Evolutionary conservation across 495 filamentous ascomycete species (phyloP).

Genomic region (Aspergillus indologenus): DNA sequence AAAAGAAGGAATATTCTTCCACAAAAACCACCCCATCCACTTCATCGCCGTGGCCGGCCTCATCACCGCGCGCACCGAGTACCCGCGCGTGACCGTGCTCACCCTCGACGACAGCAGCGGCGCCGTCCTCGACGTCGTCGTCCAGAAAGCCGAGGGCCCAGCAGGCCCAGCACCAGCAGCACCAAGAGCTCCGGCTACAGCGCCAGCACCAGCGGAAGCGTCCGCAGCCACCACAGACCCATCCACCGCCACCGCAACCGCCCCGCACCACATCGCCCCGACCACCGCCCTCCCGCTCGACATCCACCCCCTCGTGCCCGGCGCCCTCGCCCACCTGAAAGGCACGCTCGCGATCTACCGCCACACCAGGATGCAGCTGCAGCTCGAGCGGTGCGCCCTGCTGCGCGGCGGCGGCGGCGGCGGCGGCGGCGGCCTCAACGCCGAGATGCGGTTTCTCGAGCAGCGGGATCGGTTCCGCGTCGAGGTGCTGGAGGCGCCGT

Average conservation of each 20-base stretch:
- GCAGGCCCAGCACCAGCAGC: neutral
- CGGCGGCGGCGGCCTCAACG: too few species aligned
- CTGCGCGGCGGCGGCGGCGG: constrained; percentile 58
- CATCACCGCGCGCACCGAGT: constrained; percentile 73
- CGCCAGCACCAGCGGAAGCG: too few species aligned
- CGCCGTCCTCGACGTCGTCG: constrained; percentile 60
- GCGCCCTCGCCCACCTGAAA: constrained; percentile 72
- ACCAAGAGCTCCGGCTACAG: constrained; percentile 8
- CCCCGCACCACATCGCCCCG: constrained; percentile 22
- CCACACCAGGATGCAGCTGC: constrained; percentile 58
- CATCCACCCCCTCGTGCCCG: constrained; percentile 55
- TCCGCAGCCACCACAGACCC: constrained; percentile 20
- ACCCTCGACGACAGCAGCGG: constrained; percentile 88
- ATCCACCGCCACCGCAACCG: constrained; percentile 14
- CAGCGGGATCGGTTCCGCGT: constrained; percentile 59
- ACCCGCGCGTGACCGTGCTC: constrained; percentile 55
- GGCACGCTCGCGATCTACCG: constrained; percentile 67
- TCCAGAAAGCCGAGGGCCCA: constrained; percentile 21
- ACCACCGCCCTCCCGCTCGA: constrained; percentile 35
- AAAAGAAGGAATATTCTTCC: constrained; percentile 75
- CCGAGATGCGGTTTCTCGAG: constrained; percentile 75
- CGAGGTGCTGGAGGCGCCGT: constrained; percentile 64
- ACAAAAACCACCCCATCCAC: constrained; percentile 84
- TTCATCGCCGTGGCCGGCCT: constrained; percentile 74
- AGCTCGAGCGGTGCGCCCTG: constrained; percentile 61